phyloP scores from a whole-genome alignment of 129 eudicot species.

The Sambucus nigra region DNA sequence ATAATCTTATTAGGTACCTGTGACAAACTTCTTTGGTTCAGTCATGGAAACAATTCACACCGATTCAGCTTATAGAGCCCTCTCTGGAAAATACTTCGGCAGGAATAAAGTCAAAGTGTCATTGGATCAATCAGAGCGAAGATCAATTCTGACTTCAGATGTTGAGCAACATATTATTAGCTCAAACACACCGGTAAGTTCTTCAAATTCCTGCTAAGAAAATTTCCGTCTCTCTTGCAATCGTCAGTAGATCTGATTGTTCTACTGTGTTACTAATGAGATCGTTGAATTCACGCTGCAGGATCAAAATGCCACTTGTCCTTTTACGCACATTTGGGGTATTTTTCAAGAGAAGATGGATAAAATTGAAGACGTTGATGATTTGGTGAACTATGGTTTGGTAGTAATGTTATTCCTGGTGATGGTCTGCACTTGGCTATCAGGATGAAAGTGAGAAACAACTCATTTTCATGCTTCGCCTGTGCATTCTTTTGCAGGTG shows the following conservation, averaged over 20 bases:
- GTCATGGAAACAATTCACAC: conserved; percentile 97
- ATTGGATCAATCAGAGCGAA: conserved; percentile 19
- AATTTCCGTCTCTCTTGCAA: background rate
- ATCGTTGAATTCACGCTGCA: conserved; percentile 18
- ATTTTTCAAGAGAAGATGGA: conserved; percentile 37
- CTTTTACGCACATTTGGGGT: conserved; percentile 45
- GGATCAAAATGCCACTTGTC: conserved; percentile 48
- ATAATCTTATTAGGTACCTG: conserved; percentile 79
- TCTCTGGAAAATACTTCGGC: conserved; percentile 30
- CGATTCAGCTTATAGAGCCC: conserved; percentile 59
- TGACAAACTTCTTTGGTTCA: conserved; percentile 94
- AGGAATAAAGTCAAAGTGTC: conserved; percentile 17
- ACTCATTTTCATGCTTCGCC: no score
- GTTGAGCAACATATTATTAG: conserved; percentile 20
- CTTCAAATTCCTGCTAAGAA: background rate
- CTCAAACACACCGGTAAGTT: conserved; percentile 32
- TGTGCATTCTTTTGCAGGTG: no score
- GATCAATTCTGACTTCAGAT: conserved; percentile 28
- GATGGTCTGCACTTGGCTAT: conserved; percentile 55
- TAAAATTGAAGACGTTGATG: conserved; percentile 41
- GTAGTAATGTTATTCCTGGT: conserved; percentile 45
- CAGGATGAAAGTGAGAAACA: conserved; percentile 45
- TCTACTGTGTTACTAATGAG: background rate
- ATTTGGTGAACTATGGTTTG: conserved; percentile 60
- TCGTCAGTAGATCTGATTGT: background rate